Evolutionary conservation across 768 basidiomycete genomes (phyloP).

Genomic region (Mrakia gelida): DNA sequence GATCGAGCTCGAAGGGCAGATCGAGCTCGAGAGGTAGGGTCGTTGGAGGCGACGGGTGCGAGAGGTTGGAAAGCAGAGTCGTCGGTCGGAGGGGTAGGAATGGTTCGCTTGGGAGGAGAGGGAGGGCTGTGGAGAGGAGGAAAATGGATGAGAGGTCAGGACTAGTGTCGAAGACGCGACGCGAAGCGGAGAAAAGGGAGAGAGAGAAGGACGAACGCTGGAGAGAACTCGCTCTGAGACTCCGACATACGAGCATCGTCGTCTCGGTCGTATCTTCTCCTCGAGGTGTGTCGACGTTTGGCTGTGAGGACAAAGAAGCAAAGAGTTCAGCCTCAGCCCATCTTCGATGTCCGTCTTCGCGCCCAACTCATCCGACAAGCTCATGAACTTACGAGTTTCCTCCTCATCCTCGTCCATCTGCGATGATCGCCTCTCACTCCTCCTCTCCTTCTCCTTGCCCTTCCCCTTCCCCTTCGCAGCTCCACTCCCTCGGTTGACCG

Average conservation of each 20-base stretch:
- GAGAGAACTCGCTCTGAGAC: constrained; percentile 5
- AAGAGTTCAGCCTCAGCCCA: neutral
- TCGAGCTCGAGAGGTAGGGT: constrained; percentile 21
- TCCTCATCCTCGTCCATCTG: constrained; percentile 4
- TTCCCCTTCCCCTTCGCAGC: neutral
- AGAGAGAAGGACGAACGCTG: neutral
- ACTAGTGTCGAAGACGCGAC: neutral
- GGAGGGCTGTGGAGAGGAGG: neutral
- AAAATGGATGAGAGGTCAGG: neutral
- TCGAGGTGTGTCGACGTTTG: constrained; percentile 4
- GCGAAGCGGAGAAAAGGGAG: too few species aligned
- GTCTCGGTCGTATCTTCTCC: constrained; percentile 7
- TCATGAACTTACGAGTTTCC: neutral
- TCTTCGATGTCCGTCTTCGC: neutral
- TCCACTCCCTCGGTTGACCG: neutral
- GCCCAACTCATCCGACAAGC: too few species aligned
- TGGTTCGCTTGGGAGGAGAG: constrained; percentile 3
- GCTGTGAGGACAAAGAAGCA: neutral
- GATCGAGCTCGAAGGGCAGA: constrained; percentile 25
- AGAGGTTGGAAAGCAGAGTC: constrained; percentile 14
- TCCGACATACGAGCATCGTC: constrained; percentile 1
- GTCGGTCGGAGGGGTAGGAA: neutral
- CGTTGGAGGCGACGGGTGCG: neutral
- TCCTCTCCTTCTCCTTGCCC: neutral
- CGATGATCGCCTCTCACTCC: neutral